Conservation (phyloP, 495 filamentous ascomycete genomes). For the Aspergillus campestris region DNA sequence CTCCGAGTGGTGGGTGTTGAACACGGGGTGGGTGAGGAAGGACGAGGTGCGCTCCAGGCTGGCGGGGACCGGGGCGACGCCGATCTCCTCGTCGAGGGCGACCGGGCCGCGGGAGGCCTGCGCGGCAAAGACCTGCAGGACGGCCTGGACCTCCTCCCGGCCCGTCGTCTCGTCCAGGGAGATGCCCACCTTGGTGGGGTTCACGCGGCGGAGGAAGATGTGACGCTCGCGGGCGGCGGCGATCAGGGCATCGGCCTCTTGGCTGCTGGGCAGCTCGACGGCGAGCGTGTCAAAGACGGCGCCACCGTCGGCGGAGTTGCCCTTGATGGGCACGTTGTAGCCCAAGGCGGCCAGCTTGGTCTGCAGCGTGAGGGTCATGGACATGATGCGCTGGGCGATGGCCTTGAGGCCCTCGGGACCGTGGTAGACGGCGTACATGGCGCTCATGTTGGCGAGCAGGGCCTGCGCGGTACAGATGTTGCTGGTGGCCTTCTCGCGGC, state of each 20-base stretch:
- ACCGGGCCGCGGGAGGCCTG: constrained; percentile 29
- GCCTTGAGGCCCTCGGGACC: constrained; percentile 76
- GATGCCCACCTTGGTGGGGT: constrained; percentile 52
- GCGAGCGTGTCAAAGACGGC: constrained; percentile 76
- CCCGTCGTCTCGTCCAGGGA: constrained; percentile 69
- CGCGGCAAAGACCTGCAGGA: constrained; percentile 50
- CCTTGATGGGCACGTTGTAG: constrained; percentile 49
- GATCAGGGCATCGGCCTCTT: constrained; percentile 43
- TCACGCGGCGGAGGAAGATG: constrained; percentile 59
- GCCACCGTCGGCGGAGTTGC: constrained; percentile 42
- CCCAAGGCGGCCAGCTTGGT: constrained; percentile 58
- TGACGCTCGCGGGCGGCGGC: constrained; percentile 40
- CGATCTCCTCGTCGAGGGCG: constrained; percentile 37
- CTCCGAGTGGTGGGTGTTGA: constrained; percentile 96
- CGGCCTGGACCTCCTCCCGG: constrained; percentile 49
- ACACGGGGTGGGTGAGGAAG: constrained; percentile 88
- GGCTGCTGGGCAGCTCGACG: constrained; percentile 46
- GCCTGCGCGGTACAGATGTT: constrained; percentile 98
- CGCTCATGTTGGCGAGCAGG: constrained; percentile 91
- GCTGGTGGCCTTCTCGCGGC: constrained; percentile 95
- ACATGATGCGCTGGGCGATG: constrained; percentile 72
- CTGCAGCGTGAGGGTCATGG: constrained; percentile 62
- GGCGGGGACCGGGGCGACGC: constrained; percentile 45
- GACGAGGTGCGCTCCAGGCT: constrained; percentile 60
- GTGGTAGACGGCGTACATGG: constrained; percentile 97